phyloP scores from a whole-genome alignment of 176 grass and related monocot species.

The Microstegium vimineum region DNA sequence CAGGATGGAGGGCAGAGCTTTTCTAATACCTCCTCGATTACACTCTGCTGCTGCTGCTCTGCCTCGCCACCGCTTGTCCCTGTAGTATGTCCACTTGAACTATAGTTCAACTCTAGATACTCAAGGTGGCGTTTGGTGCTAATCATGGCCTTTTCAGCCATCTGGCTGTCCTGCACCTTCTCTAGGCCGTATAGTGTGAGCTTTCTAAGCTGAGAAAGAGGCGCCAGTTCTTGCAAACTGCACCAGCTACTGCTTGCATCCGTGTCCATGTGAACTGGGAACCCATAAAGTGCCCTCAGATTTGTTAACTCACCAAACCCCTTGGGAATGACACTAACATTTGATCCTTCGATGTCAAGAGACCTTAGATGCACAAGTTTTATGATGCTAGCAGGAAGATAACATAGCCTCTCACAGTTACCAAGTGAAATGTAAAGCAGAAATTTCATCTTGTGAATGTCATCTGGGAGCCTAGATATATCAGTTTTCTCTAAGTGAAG shows the following conservation, averaged over 20 bases:
- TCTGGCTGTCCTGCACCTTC: background rate
- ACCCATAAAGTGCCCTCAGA: background rate
- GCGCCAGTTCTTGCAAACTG: background rate
- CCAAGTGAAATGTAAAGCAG: background rate
- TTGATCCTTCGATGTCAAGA: background rate
- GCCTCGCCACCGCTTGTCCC: too few relatives aligned
- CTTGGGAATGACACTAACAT: background rate
- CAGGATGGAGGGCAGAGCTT: background rate
- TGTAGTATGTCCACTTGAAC: too few relatives aligned
- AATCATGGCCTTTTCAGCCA: background rate
- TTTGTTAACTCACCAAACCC: background rate
- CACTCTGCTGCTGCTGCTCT: background rate
- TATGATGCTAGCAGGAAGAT: background rate
- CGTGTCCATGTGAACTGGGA: background rate
- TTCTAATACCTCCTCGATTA: background rate
- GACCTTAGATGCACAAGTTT: background rate
- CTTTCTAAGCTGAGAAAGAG: background rate
- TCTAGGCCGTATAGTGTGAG: background rate
- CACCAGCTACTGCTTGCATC: background rate
- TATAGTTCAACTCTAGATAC: background rate
- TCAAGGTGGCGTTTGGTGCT: background rate
- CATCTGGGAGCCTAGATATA: constrained; percentile 3
- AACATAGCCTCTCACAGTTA: background rate
- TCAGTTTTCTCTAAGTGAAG: background rate
- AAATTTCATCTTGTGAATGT: background rate